Conservation (phyloP, 192 early-diverging fungal species). For the Coemansia asiatica region DNA sequence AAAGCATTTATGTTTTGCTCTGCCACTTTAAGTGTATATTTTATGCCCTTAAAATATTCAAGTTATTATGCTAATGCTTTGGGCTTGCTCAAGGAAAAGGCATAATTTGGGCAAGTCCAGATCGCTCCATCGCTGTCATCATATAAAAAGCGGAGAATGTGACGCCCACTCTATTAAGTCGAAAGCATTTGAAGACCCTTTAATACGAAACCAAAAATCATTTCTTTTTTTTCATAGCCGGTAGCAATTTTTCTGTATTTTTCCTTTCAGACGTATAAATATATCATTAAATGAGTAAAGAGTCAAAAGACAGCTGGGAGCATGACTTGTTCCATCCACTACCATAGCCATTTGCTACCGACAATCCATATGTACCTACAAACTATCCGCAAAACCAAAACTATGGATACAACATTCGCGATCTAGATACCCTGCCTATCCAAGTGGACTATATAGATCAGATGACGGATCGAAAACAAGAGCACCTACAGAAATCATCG, state of each 20-base stretch:
- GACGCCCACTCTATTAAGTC: too few relatives aligned
- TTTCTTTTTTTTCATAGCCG: too few relatives aligned
- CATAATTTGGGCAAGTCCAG: background rate
- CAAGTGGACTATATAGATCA: conserved; percentile 14
- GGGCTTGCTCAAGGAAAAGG: background rate
- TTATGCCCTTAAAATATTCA: too few relatives aligned
- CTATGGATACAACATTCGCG: conserved; percentile 31
- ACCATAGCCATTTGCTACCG: conserved; percentile 30
- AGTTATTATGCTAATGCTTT: background rate
- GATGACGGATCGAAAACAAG: background rate
- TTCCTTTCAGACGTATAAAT: too few relatives aligned
- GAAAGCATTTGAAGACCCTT: too few relatives aligned
- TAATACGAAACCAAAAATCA: too few relatives aligned
- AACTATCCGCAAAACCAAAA: conserved; percentile 16
- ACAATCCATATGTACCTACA: conserved; percentile 22
- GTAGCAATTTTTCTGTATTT: too few relatives aligned
- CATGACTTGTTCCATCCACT: conserved; percentile 27
- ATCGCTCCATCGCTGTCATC: background rate
- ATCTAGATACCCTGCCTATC: conserved; percentile 29
- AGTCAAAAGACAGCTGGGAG: conserved; percentile 17
- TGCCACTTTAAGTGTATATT: too few relatives aligned
- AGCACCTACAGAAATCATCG: background rate
- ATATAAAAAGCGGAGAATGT: too few relatives aligned
- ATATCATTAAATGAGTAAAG: background rate
- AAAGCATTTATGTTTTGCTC: too few relatives aligned